A percentile compares a stretch with the other conserved stretches of the same genome.
Evolutionary conservation across 129 eudicot genomes (phyloP).

Genomic region (Pulicaria dysenterica): DNA sequence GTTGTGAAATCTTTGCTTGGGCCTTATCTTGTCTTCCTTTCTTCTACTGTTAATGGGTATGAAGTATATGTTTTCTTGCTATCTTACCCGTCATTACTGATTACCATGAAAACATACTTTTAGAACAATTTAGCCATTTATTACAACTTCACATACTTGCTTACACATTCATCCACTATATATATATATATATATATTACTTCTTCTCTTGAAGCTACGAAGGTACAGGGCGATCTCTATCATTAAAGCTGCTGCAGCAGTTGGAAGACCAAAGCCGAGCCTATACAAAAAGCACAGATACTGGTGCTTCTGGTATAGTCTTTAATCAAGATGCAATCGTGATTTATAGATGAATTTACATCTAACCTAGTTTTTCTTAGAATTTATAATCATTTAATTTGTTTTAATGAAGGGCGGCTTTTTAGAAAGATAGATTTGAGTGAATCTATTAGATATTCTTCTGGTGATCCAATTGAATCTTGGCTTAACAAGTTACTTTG

Average conservation of each 20-base stretch:
- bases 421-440: slow-evolving; percentile 83
- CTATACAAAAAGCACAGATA: slow-evolving; percentile 57
- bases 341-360: neutral
- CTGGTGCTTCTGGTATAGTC: slow-evolving; percentile 60
- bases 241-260: slow-evolving; percentile 80
- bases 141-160: slow-evolving; percentile 24
- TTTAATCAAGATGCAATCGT: no score
- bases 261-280: slow-evolving; percentile 77
- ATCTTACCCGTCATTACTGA: no score
- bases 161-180: no score
- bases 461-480: slow-evolving; percentile 90
- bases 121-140: neutral
- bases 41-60: slow-evolving; percentile 97
- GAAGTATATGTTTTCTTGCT: neutral
- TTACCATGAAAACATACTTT: no score
- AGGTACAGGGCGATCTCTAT: slow-evolving; percentile 95
- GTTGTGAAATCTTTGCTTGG: slow-evolving; percentile 91
- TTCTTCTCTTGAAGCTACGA: slow-evolving; percentile 58
- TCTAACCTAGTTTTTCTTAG: neutral
- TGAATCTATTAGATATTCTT: slow-evolving; percentile 94
- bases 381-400: slow-evolving; percentile 8
- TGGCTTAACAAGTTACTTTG: slow-evolving; percentile 94
- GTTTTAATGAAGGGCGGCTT: slow-evolving; percentile 65
- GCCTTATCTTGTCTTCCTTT: slow-evolving; percentile 87
- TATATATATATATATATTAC: neutral